Conservation (phyloP, 2,329 filamentous ascomycete genomes). For the Pseudocercospora ulei region DNA sequence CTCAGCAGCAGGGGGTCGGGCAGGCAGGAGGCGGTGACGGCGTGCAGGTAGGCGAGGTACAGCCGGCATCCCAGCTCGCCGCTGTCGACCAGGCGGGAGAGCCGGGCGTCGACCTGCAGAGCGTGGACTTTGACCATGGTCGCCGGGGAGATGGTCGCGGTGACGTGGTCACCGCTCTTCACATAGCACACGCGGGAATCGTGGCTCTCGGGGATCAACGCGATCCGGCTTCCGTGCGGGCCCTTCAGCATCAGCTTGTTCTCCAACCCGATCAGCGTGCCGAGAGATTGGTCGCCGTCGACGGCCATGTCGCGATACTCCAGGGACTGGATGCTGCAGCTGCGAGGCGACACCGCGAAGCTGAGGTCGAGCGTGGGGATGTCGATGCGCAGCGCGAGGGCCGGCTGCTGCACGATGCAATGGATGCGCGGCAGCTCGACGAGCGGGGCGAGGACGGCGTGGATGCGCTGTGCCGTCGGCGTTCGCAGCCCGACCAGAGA, state of each 20-base stretch:
- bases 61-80: slow-evolving; percentile 35
- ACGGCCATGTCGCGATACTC: slow-evolving; percentile 23
- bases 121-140: slow-evolving; percentile 46
- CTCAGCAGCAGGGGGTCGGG: slow-evolving; percentile 50
- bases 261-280: slow-evolving; percentile 50
- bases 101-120: slow-evolving; percentile 46
- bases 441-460: slow-evolving; percentile 40
- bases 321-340: slow-evolving; percentile 13
- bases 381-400: slow-evolving; percentile 3
- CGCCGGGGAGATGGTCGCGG: slow-evolving; percentile 31
- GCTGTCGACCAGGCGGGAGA: slow-evolving; percentile 51
- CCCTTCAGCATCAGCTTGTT: slow-evolving; percentile 48
- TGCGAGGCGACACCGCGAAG: neutral
- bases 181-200: slow-evolving; percentile 33
- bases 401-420: slow-evolving; percentile 14
- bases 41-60: slow-evolving; percentile 48
- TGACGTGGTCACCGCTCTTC: slow-evolving; percentile 40
- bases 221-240: slow-evolving; percentile 35
- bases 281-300: slow-evolving; percentile 50
- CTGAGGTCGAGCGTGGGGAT: slow-evolving; percentile 5
- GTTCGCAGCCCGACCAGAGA: slow-evolving; percentile 13
- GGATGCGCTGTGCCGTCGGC: slow-evolving; percentile 41
- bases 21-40: slow-evolving; percentile 49
- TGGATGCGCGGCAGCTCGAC: slow-evolving; percentile 16
- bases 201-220: slow-evolving; percentile 41